Evolutionary conservation across 768 basidiomycete species (phyloP), one percentile per base, ranked within the genome.

Genomic region (Tremella yokohamensis): DNA sequence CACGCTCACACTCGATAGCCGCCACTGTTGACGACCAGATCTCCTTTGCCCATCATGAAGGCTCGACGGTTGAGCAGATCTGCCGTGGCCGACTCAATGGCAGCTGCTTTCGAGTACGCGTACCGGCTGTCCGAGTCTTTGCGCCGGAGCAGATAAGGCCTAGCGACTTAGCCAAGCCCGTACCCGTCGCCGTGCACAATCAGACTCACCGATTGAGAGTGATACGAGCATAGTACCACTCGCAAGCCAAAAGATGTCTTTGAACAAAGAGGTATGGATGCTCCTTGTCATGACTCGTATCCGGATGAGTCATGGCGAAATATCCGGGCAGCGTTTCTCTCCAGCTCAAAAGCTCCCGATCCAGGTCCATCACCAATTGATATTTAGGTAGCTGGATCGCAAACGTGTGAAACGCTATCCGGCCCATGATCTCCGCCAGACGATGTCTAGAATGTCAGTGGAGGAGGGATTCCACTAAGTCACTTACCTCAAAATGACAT

Each of bases 1-100:
- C 0, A 19, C 2, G 66, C 70, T 63, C 44, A 72, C 70, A 76
- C 75, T 62, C 75, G 57, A 52, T 76, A 76, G 7, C 75, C 75
- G 16, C 75, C 75, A 40, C 64, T 67, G 54, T 76, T 76, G 26
- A 76, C 72, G 19, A 75, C 71, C 56, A 74, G 40, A 56, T 76
- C 69, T 9, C 71, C 72, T 59, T 77, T 77, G 55, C 76, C 75
- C 64, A 78, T 73, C 44, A 74, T 63, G 55, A 77, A 78, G 8
- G 74, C 69, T 54, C 77, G 55, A 34, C 77, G 61, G 25, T 73
- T 74, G 8, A 77, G 58, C 45, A 78, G 63, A 61, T 78, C 77
- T 18, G 77, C 76, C 9, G 72, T 74, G 2, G 77, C 77, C n/a
- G 73, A 74, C 49, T 77, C 77, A 56, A 78, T 76, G 11, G 77